Conservation (phyloP, 2,329 filamentous ascomycete genomes). For the Thyridium curvatum region DNA sequence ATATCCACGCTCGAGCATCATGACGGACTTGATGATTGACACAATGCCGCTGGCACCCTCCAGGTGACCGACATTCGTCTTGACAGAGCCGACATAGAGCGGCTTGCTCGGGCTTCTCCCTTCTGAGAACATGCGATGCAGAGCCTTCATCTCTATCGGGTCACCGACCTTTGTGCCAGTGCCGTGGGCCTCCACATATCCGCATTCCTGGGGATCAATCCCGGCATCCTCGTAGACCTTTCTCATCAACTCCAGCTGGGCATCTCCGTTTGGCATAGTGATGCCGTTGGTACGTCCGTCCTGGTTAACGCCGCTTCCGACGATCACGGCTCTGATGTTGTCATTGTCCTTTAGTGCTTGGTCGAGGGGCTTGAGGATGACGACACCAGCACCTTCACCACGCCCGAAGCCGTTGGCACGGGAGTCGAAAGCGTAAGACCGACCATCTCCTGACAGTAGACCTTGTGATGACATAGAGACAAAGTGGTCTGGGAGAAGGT, state of each 20-base stretch:
- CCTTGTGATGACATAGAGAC: slow-evolving; percentile 2
- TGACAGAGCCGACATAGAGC: slow-evolving; percentile 5
- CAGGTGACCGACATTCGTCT: slow-evolving; percentile 15
- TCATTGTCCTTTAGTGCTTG: slow-evolving; percentile 7
- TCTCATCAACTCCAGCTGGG: slow-evolving; percentile 3
- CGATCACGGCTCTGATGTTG: slow-evolving; percentile 7
- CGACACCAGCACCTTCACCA: slow-evolving; percentile 33
- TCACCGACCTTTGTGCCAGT: slow-evolving; percentile 32
- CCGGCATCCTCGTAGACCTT: slow-evolving; percentile 4
- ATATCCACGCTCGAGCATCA: slow-evolving; percentile 34
- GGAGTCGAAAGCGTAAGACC: slow-evolving; percentile 20
- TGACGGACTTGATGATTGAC: slow-evolving; percentile 30
- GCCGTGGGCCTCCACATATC: slow-evolving; percentile 31
- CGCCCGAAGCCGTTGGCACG: slow-evolving; percentile 38
- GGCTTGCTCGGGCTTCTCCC: slow-evolving; percentile 4
- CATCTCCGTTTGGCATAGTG: slow-evolving; percentile 4
- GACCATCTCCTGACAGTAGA: background rate
- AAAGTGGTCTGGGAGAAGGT: slow-evolving; percentile 1
- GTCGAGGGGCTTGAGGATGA: slow-evolving; percentile 26
- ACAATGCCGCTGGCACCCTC: slow-evolving; percentile 31
- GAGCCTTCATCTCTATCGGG: slow-evolving; percentile 23
- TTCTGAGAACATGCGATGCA: slow-evolving; percentile 15
- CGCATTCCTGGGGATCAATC: slow-evolving; percentile 11
- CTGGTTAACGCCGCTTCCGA: slow-evolving; percentile 6
- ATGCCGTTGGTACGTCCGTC: slow-evolving; percentile 8